These are phyloP conservation scores for Cylindrotheca closterium DNA, from an alignment of 108 stramenopile species.

Conservation along the genomic window DNA sequence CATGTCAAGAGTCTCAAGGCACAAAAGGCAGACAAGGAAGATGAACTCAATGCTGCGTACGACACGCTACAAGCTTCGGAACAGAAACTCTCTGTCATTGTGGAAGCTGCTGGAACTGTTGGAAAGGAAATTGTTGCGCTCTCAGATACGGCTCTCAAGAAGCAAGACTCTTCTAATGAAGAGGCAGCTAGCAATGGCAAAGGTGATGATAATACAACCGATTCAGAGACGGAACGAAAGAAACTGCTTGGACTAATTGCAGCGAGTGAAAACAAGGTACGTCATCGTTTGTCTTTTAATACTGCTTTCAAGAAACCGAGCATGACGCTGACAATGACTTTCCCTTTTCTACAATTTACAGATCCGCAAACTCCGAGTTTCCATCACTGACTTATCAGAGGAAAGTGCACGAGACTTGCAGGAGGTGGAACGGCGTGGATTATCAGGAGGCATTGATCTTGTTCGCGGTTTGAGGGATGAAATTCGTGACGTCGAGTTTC, in stretches of 20 bases:
- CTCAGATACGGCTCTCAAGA: slow-evolving; percentile 6
- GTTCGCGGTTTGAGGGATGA: slow-evolving; percentile 62
- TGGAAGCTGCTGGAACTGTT: slow-evolving; percentile 13
- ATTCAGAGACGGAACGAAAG: slow-evolving; percentile 17
- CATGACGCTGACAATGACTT: no score
- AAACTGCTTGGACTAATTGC: slow-evolving; percentile 46
- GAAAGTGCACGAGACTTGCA: slow-evolving; percentile 51
- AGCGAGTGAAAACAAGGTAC: slow-evolving; percentile 46
- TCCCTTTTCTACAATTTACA: no score
- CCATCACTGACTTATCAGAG: slow-evolving; percentile 76
- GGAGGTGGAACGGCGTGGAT: slow-evolving; percentile 68
- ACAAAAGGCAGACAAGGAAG: slow-evolving; percentile 35
- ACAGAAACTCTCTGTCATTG: slow-evolving; percentile 55
- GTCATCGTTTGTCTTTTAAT: no score
- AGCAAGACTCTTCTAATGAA: background rate
- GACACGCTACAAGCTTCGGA: slow-evolving; percentile 52
- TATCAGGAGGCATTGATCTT: slow-evolving; percentile 65
- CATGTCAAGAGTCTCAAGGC: slow-evolving; percentile 69
- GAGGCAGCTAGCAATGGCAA: background rate
- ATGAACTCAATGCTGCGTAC: slow-evolving; percentile 30
- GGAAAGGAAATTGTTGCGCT: slow-evolving; percentile 22
- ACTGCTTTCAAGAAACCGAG: no score
- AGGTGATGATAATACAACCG: background rate
- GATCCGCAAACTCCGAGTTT: slow-evolving; percentile 61
- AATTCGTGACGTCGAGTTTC: slow-evolving; percentile 62